Conservation (phyloP, 2,329 filamentous ascomycete genomes). For the Huntiella moniliformis region DNA sequence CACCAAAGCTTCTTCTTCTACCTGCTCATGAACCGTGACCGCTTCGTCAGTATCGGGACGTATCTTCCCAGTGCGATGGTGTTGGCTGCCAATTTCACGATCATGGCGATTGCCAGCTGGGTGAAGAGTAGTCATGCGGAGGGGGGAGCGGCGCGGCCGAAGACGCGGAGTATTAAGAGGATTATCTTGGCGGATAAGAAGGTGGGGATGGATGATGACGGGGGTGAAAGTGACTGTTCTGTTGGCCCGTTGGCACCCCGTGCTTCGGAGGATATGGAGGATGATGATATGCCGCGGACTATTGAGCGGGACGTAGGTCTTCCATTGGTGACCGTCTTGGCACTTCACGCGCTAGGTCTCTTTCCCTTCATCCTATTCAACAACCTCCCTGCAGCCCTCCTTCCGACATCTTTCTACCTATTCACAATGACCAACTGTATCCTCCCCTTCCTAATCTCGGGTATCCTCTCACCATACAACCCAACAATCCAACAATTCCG, state of each 20-base stretch:
- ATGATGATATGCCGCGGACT: constrained; percentile 11
- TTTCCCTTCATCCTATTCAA: constrained; percentile 80
- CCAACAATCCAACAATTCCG: constrained; percentile 52
- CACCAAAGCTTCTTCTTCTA: constrained; percentile 99
- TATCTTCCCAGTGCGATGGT: constrained; percentile 97
- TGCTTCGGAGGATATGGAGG: background rate
- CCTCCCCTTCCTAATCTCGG: constrained; percentile 38
- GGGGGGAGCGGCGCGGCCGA: background rate
- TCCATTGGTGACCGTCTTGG: constrained; percentile 53
- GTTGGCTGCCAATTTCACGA: constrained; percentile 81
- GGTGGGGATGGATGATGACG: constrained; percentile 14
- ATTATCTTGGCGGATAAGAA: background rate
- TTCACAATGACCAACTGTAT: constrained; percentile 36
- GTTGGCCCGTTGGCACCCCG: background rate
- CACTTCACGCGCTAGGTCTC: constrained; percentile 57
- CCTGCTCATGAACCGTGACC: constrained; percentile 71
- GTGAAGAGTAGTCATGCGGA: constrained; percentile 52
- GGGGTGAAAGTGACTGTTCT: background rate
- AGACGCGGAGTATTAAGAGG: background rate
- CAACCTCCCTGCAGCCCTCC: constrained; percentile 45
- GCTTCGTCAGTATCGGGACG: constrained; percentile 95
- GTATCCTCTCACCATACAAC: constrained; percentile 29
- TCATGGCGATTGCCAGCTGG: constrained; percentile 92
- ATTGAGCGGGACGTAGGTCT: constrained; percentile 50
- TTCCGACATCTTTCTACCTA: constrained; percentile 36